Evolutionary conservation across 495 filamentous ascomycete genomes (phyloP).

Genomic region (Parathielavia appendiculata): DNA sequence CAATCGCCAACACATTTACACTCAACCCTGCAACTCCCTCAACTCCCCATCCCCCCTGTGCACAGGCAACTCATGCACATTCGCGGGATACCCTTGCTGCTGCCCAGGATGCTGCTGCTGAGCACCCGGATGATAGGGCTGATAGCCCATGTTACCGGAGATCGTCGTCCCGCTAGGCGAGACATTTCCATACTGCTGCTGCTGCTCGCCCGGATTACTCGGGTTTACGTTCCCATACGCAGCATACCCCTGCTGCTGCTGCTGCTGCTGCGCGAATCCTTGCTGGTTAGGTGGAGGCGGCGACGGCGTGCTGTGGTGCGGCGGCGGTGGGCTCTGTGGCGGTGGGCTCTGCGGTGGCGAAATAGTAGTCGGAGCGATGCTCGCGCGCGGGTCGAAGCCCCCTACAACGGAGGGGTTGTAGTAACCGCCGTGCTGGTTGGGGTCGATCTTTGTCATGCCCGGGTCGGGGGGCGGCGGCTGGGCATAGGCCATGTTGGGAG

Average conservation of each 20-base stretch:
- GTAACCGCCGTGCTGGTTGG: conserved; percentile 4
- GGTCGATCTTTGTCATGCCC: conserved; percentile 11
- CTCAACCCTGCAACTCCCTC: conserved; percentile 11
- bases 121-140: background rate
- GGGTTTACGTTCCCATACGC: too few species aligned
- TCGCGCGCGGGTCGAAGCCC: conserved; percentile 14
- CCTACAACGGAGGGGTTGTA: background rate
- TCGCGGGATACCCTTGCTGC: background rate
- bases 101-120: background rate
- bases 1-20: background rate
- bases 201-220: background rate
- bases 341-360: conserved; percentile 13
- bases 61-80: conserved; percentile 21
- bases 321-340: background rate
- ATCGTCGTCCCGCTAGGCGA: conserved; percentile 5
- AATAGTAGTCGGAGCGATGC: conserved; percentile 16
- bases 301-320: conserved; percentile 13
- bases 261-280: background rate
- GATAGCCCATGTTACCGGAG: background rate
- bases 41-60: conserved; percentile 25
- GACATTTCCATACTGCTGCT: conserved; percentile 4
- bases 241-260: conserved; percentile 4
- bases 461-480: background rate
- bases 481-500: background rate
- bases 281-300: conserved; percentile 15